A percentile compares a stretch with the other conserved stretches of the same genome.
phyloP scores from a whole-genome alignment of 2,329 filamentous ascomycete genomes.

The Curvularia eragrostidis region DNA sequence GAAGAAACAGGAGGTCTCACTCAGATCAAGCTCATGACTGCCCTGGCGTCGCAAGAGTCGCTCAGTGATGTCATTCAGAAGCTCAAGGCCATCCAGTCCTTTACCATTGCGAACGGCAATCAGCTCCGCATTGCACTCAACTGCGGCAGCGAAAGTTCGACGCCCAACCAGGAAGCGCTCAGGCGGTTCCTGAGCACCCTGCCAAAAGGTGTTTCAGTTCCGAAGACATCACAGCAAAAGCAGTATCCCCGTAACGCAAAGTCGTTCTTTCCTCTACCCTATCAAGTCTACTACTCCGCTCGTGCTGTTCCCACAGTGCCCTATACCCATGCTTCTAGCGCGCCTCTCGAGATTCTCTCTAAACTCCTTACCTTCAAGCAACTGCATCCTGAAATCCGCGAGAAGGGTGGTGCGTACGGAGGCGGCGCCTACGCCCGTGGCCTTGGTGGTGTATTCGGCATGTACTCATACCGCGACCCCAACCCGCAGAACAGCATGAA shows the following conservation, averaged over 20 bases:
- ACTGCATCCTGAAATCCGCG: conserved; percentile 94
- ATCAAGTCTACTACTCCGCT: conserved; percentile 95
- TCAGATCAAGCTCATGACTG: conserved; percentile 84
- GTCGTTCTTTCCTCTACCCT: conserved; percentile 91
- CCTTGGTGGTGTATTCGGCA: conserved; percentile 85
- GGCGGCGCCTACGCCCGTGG: conserved; percentile 84
- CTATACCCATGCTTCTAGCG: conserved; percentile 76
- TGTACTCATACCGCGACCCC: conserved; percentile 96
- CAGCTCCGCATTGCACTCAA: conserved; percentile 82
- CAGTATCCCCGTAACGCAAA: conserved; percentile 60
- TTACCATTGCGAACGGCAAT: conserved; percentile 72
- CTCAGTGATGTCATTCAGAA: conserved; percentile 79
- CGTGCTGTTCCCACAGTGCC: conserved; percentile 82
- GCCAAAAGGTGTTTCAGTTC: conserved; percentile 52
- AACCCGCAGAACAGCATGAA: conserved; percentile 88
- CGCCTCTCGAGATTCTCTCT: conserved; percentile 84
- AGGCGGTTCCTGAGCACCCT: conserved; percentile 71
- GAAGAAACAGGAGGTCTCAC: conserved; percentile 91
- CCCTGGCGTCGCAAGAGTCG: conserved; percentile 76
- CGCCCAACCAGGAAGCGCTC: conserved; percentile 73
- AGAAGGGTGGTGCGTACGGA: conserved; percentile 96
- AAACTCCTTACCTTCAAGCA: conserved; percentile 96
- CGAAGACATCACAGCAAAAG: conserved; percentile 38
- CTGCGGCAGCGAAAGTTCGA: conserved; percentile 76
- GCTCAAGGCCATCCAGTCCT: conserved; percentile 81